These are phyloP conservation scores for Vitis riparia DNA, from an alignment of 164 flowering plant genomes.

Conservation along the genomic window DNA sequence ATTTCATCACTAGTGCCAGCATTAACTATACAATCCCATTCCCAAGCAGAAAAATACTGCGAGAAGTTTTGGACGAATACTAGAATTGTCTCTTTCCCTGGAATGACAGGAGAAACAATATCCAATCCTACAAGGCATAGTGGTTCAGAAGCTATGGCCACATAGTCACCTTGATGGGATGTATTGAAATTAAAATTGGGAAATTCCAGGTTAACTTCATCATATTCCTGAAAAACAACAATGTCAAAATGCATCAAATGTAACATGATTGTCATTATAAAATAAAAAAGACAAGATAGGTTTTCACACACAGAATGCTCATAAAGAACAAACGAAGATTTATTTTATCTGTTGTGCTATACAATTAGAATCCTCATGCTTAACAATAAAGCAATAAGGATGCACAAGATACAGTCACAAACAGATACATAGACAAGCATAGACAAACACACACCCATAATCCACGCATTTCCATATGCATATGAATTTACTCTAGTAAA, in stretches of 20 bases:
- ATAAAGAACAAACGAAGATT: too few relatives aligned
- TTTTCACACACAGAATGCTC: too few relatives aligned
- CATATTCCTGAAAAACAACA: conserved; percentile 39
- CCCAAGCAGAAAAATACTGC: conserved; percentile 59
- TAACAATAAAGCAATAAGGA: neutral
- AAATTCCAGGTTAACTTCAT: conserved; percentile 21
- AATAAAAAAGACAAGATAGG: too few relatives aligned
- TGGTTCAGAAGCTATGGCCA: conserved; percentile 88
- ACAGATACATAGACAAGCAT: neutral
- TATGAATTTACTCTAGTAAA: too few relatives aligned
- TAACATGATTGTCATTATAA: too few relatives aligned
- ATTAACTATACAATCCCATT: conserved; percentile 57
- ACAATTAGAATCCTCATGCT: too few relatives aligned
- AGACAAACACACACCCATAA: neutral
- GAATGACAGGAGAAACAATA: conserved; percentile 52
- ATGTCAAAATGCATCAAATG: neutral
- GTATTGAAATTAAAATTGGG: conserved; percentile 85
- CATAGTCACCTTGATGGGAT: conserved; percentile 90
- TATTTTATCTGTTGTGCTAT: too few relatives aligned
- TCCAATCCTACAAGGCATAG: conserved; percentile 79
- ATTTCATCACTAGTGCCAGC: conserved; percentile 45
- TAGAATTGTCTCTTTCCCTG: conserved; percentile 42
- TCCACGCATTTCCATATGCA: neutral
- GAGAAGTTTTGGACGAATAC: conserved; percentile 59
- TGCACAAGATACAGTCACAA: neutral